phyloP scores from a whole-genome alignment of 2,329 filamentous ascomycete genomes.

The Aureobasidium sp. region DNA sequence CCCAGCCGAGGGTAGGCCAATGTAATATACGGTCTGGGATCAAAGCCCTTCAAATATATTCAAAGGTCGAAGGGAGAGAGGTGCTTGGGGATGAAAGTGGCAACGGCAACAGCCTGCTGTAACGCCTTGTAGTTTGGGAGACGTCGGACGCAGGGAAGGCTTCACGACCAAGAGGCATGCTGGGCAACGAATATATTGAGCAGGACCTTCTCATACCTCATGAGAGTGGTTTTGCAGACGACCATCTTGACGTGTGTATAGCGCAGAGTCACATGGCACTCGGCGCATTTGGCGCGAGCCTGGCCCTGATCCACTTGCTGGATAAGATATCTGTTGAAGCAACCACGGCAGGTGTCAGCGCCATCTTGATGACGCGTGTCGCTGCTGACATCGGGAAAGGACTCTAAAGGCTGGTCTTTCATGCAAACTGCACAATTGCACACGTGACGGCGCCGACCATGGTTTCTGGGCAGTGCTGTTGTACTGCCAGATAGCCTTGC shows the following conservation, averaged over 20 bases:
- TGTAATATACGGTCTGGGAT: too few species aligned
- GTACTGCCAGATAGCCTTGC: too few species aligned
- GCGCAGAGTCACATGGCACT: neutral
- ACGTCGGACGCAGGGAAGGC: too few species aligned
- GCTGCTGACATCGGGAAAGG: neutral
- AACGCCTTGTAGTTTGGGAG: too few species aligned
- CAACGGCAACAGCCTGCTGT: too few species aligned
- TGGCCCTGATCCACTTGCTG: too few species aligned
- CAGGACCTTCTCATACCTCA: neutral
- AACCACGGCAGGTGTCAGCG: neutral
- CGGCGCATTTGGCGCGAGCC: neutral
- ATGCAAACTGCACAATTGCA: neutral
- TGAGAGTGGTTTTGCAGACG: neutral
- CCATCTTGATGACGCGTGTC: neutral
- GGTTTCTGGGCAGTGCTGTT: too few species aligned
- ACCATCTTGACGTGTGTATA: neutral
- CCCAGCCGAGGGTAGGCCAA: too few species aligned
- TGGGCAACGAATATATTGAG: conserved; percentile 9
- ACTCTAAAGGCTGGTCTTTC: neutral
- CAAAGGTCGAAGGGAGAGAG: too few species aligned
- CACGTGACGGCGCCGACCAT: neutral
- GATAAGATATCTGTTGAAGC: neutral
- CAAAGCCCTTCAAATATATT: too few species aligned
- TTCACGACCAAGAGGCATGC: too few species aligned
- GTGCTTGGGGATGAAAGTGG: too few species aligned